phyloP scores from a whole-genome alignment of 352 stramenopile genomes.

The Lagenidium sp. region DNA sequence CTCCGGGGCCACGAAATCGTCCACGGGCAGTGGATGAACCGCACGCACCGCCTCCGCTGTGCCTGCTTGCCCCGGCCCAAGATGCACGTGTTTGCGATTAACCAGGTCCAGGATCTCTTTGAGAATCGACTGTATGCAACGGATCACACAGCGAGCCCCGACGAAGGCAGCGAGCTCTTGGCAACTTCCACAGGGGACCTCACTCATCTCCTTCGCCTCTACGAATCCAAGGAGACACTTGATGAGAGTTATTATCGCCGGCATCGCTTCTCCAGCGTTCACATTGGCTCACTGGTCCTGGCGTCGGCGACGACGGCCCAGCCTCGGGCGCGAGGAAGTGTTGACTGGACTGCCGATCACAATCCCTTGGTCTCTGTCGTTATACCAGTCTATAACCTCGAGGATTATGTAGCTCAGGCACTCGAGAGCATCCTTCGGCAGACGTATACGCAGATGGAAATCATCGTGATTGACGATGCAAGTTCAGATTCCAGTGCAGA shows the following conservation, averaged over 20 bases:
- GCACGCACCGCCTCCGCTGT: slow-evolving; percentile 20
- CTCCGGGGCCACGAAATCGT: slow-evolving; percentile 44
- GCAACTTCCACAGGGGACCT: slow-evolving; percentile 13
- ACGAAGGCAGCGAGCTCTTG: slow-evolving; percentile 3
- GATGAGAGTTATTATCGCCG: slow-evolving; percentile 45
- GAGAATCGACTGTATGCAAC: slow-evolving; percentile 53
- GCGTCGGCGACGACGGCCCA: slow-evolving; percentile 8
- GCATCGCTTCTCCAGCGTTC: slow-evolving; percentile 53
- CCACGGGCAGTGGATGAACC: slow-evolving; percentile 13
- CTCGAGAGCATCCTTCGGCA: slow-evolving; percentile 29
- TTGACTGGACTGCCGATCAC: slow-evolving; percentile 18
- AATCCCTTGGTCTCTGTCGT: slow-evolving; percentile 46
- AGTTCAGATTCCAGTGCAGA: slow-evolving; percentile 29
- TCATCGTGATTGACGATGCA: slow-evolving; percentile 66
- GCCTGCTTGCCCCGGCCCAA: slow-evolving; percentile 37
- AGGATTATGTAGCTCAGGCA: slow-evolving; percentile 26
- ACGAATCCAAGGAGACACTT: slow-evolving; percentile 26
- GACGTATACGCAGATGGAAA: slow-evolving; percentile 40
- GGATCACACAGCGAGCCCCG: slow-evolving; percentile 3
- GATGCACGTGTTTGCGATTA: slow-evolving; percentile 78
- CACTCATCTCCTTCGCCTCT: slow-evolving; percentile 18
- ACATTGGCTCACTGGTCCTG: slow-evolving; percentile 70
- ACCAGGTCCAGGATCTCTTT: slow-evolving; percentile 79
- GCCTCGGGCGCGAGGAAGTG: slow-evolving; percentile 3
- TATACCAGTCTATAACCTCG: slow-evolving; percentile 65